Evolutionary conservation across 2,329 filamentous ascomycete species (phyloP).

Genomic region (Chrysoporthe puriensis): DNA sequence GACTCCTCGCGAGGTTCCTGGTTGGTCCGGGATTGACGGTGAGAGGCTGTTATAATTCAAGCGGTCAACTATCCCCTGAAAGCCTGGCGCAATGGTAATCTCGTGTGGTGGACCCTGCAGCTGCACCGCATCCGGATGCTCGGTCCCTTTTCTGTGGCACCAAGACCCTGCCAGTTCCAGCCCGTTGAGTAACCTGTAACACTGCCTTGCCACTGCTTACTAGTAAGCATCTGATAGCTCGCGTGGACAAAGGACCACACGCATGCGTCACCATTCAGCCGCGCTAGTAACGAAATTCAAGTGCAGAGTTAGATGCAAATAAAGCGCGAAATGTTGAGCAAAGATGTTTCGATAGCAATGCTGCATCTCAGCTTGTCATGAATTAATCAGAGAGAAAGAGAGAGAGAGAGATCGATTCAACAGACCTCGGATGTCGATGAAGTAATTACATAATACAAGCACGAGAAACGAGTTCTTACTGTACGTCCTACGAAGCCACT

Average conservation of each 20-base stretch:
- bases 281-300: neutral
- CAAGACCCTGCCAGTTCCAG: neutral
- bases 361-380: neutral
- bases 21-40: neutral
- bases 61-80: conserved; percentile 1
- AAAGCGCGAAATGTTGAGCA: neutral
- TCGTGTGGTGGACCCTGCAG: conserved; percentile 8
- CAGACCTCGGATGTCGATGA: neutral
- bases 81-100: neutral
- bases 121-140: conserved; percentile 5
- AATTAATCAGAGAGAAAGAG: too few species aligned
- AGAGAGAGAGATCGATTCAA: neutral
- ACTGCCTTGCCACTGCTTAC: neutral
- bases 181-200: neutral
- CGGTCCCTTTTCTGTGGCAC: neutral
- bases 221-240: neutral
- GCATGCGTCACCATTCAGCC: neutral
- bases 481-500: neutral
- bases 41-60: neutral
- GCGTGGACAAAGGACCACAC: neutral
- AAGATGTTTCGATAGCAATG: neutral
- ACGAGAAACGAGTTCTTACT: neutral
- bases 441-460: neutral
- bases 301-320: neutral
- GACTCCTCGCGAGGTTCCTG: neutral